phyloP scores from a whole-genome alignment of 148 eudicot species.

The Rhododendron molle region DNA sequence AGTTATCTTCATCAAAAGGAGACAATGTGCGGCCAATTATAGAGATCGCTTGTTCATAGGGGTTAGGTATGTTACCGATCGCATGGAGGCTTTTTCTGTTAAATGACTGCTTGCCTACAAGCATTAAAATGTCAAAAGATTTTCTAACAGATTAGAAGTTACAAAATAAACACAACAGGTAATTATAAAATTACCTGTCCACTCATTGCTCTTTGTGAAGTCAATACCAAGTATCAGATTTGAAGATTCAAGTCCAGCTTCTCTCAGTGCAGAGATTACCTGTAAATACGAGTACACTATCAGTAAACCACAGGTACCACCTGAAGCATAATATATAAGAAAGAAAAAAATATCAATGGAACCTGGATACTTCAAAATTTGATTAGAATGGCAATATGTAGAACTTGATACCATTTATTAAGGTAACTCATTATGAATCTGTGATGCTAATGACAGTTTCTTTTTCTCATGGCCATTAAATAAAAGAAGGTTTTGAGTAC shows the following conservation, averaged over 20 bases:
- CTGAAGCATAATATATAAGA: not conserved
- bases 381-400: not conserved
- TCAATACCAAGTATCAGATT: conserved; percentile 80
- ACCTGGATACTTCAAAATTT: not conserved
- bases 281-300: conserved; percentile 18
- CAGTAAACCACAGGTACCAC: not conserved
- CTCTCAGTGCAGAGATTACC: conserved; percentile 67
- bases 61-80: conserved; percentile 46
- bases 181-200: conserved; percentile 50
- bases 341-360: not conserved
- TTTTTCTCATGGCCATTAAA: not conserved
- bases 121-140: conserved; percentile 11
- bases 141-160: conserved; percentile 2
- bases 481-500: too few relatives aligned
- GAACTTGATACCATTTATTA: not conserved
- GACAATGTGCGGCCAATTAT: conserved; percentile 72
- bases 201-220: conserved; percentile 68
- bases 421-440: too few relatives aligned
- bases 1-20: conserved; percentile 80
- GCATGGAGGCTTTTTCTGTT: conserved; percentile 76
- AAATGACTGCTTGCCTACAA: conserved; percentile 60
- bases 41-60: conserved; percentile 84
- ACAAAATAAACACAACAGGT: not conserved
- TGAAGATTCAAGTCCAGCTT: conserved; percentile 93
- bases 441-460: not conserved